Base-by-base conservation (phyloP, 495 filamentous ascomycete genomes). In the Neurospora sp. region DNA sequence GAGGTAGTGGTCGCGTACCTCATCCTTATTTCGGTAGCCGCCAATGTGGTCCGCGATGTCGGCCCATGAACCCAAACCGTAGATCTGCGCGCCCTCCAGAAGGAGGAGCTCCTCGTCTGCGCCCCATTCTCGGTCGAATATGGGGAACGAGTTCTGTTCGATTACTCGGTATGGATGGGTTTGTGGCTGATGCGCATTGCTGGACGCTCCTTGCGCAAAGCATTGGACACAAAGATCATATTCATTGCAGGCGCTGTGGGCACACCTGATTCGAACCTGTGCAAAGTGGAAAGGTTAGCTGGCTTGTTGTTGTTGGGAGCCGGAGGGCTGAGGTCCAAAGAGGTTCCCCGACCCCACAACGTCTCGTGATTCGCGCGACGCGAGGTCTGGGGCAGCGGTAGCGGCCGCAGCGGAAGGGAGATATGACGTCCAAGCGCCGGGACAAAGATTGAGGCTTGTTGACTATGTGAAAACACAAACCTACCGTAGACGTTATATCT, bases 1-100 rank as follows among this genome's bases (percentile, higher is more conserved):
- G 75, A 94, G 87, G 77, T 98, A 99, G 77, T 99, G 96, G 72
- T 97, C 91, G 39, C 92, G 87, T 23, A 98, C 96, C 79, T 99
- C 96, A 74, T 98, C 95, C 80, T 97, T 99, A 73, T 88, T 90
- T 62, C 96, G 90, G 76, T 92, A 98, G 20, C 96, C 96, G 18
- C 96, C 96, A 73, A 99, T 98, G 80, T 99, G 96, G 78, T 99
- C 94, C 41, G 96, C 94, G 71, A 99, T 94, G 78, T 99, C 96
- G 27, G 94, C 93, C 96, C 96, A 99, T 6, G 94, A 97, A 8
- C 96, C 96, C 69, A 99, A 84, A 0, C 96, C 96, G 79, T 99
- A 99, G 73, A 92, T 97, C 80, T 99, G 96, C n/a, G 93, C 93
- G 18, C 96, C 96, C 82, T 99, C 96, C 31, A 99, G 83, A 48